Evolutionary conservation across 2,329 filamentous ascomycete genomes (phyloP), one percentile per base, ranked within the genome.

Genomic region (Zymoseptoria passerinii): DNA sequence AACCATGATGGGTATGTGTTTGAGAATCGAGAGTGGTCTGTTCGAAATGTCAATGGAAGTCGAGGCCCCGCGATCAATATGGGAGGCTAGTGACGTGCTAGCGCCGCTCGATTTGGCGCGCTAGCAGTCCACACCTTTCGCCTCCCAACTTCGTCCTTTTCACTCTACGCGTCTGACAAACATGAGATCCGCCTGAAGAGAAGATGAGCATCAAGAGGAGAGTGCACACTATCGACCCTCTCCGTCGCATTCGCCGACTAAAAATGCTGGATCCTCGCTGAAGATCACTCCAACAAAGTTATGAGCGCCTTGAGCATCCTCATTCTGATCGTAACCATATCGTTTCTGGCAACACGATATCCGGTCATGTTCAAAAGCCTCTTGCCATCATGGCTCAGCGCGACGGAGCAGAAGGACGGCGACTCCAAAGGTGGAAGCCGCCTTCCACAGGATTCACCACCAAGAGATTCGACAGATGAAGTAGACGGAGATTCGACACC

Each of bases 251-350:
- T 50, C 55, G 57, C 52, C 52, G 52, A 51, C 54, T 56, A 18
- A 58, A n/a, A 18, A 55, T 59, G 55, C 54, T 58, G 27, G 55
- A 55, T 28, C 50, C 59, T 27, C 57, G 58, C 48, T 59, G 62
- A 62, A 50, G 52, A 19, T n/a, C 23, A 28, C 35, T 23, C 7
- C 53, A 13, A 27, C 28, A 23, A 23, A 52, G 61, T 56, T 8
- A 78, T 78, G 77, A 76, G 73, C 60, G 75, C 73, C 68, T 65
- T 75, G 60, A 73, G 72, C 40, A 66, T 75, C 28, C 73, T 69
- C 29, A 67, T 71, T 28, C 60, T 79, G 23, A 58, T 77, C 54
- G 67, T 73, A 28, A 73, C 76, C 8, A 63, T 73, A 44, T 71
- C 69, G 48, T 75, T 74, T 60, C 60, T 78, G 20, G 66, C 75